phyloP scores from a whole-genome alignment of 2,329 filamentous ascomycete genomes.

The Aspergillus quadrilineatus region DNA sequence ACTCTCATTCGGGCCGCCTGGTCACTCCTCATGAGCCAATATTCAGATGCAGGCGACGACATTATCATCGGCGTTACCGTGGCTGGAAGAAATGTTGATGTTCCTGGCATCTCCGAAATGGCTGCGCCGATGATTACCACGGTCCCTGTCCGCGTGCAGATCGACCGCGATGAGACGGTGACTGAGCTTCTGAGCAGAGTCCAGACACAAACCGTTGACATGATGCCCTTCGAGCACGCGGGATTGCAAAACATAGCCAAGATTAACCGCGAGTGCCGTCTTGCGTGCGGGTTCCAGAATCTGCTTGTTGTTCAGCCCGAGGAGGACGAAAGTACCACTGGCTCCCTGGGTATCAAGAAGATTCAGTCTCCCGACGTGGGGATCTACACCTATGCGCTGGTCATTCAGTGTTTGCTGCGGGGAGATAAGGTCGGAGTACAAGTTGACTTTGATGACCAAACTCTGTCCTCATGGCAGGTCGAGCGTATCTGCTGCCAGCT shows the following conservation, averaged over 20 bases:
- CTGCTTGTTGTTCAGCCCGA: constrained; percentile 38
- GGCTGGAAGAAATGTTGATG: neutral
- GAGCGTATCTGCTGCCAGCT: neutral
- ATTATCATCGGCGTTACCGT: neutral
- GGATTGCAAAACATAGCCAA: constrained; percentile 49
- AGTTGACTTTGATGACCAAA: neutral
- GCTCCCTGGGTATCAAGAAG: neutral
- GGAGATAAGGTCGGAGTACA: neutral
- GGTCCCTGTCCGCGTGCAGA: constrained; percentile 18
- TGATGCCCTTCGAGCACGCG: constrained; percentile 62
- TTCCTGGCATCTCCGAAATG: constrained; percentile 40
- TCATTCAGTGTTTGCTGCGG: neutral
- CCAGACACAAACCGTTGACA: constrained; percentile 52
- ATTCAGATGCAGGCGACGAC: neutral
- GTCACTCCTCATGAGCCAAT: neutral
- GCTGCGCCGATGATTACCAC: constrained; percentile 19
- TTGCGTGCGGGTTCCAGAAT: constrained; percentile 43
- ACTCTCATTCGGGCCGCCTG: neutral
- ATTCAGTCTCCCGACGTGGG: neutral
- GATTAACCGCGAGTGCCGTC: constrained; percentile 24
- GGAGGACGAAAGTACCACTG: constrained; percentile 21
- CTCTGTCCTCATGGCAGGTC: neutral
- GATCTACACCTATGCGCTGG: neutral
- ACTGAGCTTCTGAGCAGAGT: constrained; percentile 53
- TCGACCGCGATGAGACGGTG: constrained; percentile 27